A percentile compares a stretch with the other conserved stretches of the same genome.
These are phyloP conservation scores for Diaporthe amygdali DNA, from an alignment of 2,329 filamentous ascomycete genomes.

Conservation along the genomic window DNA sequence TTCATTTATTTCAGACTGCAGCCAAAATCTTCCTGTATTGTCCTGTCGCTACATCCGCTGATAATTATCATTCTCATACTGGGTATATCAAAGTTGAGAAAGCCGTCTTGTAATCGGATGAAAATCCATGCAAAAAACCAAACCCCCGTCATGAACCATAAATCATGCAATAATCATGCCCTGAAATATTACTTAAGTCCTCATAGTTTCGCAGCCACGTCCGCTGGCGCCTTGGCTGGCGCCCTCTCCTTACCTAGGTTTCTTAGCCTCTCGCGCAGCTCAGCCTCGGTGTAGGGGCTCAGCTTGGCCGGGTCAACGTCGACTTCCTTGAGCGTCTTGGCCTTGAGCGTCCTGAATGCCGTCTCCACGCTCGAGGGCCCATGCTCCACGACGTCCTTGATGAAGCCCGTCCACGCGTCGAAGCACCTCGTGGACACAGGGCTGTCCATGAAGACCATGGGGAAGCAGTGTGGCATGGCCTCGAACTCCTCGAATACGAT, in stretches of 20 bases:
- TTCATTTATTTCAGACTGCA: neutral
- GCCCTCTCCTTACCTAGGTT: constrained; percentile 32
- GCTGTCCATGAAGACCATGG: constrained; percentile 56
- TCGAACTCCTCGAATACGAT: constrained; percentile 77
- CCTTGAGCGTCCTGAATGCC: constrained; percentile 51
- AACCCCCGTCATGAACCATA: neutral
- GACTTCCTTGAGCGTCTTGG: constrained; percentile 56
- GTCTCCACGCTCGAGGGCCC: constrained; percentile 38
- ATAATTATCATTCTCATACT: neutral
- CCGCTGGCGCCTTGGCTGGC: constrained; percentile 22
- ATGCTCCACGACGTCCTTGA: constrained; percentile 45
- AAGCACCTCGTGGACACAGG: constrained; percentile 57
- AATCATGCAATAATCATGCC: neutral
- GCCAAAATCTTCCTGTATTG: neutral
- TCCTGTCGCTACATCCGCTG: neutral
- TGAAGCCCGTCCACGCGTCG: constrained; percentile 61
- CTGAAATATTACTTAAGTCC: neutral
- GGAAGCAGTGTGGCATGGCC: constrained; percentile 82
- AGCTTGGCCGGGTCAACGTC: constrained; percentile 49
- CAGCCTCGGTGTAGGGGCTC: constrained; percentile 47
- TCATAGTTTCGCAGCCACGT: constrained; percentile 25
- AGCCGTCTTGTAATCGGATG: neutral
- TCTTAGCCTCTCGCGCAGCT: constrained; percentile 46
- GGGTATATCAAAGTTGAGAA: constrained; percentile 5
- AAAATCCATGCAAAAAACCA: neutral